Evolutionary conservation across 768 basidiomycete species (phyloP), one percentile per base, ranked within the genome.

Genomic region (Gloeopeniophorella convolvens): DNA sequence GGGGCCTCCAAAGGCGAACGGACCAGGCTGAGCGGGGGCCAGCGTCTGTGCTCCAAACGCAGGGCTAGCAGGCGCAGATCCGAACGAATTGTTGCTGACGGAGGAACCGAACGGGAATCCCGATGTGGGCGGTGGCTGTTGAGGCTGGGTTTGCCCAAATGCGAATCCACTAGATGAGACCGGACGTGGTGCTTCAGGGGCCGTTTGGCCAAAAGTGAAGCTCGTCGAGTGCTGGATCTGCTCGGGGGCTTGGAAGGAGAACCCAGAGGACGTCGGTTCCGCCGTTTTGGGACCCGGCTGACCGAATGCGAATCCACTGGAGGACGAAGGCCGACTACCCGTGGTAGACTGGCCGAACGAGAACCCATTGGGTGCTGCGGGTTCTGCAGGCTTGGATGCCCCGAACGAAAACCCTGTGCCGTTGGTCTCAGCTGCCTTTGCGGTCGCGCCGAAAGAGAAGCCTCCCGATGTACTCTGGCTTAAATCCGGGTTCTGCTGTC

Each of bases 371-470:
- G 56, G 2, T n/a, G 49, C 26, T 36, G 37, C 15, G 23, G 32
- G 43, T 30, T 58, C 54, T 3, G 36, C 32, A 18, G 54, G 56
- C 33, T 56, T 58, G n/a, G 45, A 18, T 11, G 24, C 3, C n/a
- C 48, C 15, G 23, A 58, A 58, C 16, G 56, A 42, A 28, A 60
- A 56, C 9, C 73, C 72, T 50, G 79, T 80, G 20, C 70, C 58
- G 51, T 64, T 47, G 33, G 49, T 27, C 24, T 51, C 56, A 18
- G 56, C 18, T 9, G 67, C 53, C 27, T 66, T 56, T 35, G 64
- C 68, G n/a, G 69, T 62, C 21, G 63, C 42, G 13, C 63, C 63
- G 56, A 84, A 83, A 1, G 75, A 61, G 59, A 85, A 82, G 33
- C 67, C 69, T 28, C 54, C 57, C 10, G 46, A 45, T 16, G 68